phyloP scores from a whole-genome alignment of 2,329 filamentous ascomycete genomes.

The Aureobasidium sp. region DNA sequence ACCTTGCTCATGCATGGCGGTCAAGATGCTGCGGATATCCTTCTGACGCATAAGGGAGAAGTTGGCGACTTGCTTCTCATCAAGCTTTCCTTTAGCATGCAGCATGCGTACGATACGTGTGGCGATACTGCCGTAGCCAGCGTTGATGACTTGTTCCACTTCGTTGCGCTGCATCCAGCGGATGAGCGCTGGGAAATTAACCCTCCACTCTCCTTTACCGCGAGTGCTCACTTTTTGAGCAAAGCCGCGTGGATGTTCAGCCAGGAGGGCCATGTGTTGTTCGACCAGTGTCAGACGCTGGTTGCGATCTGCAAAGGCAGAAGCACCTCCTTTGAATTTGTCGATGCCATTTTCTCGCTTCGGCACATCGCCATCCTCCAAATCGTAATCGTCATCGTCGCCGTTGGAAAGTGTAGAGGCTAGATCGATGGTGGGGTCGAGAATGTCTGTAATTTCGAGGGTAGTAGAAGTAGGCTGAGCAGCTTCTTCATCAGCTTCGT shows the following conservation, averaged over 20 bases:
- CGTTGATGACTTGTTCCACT: constrained; percentile 72
- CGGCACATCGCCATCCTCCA: constrained; percentile 29
- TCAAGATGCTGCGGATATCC: constrained; percentile 77
- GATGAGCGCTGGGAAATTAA: constrained; percentile 72
- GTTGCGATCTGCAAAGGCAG: constrained; percentile 31
- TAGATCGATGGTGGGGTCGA: constrained; percentile 36
- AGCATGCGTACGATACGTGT: constrained; percentile 81
- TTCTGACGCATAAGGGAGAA: constrained; percentile 77
- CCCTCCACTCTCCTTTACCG: constrained; percentile 68
- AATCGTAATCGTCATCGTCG: constrained; percentile 17
- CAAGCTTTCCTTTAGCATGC: constrained; percentile 81
- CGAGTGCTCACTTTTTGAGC: constrained; percentile 58
- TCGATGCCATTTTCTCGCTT: constrained; percentile 17
- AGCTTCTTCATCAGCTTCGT: constrained; percentile 39
- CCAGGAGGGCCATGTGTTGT: constrained; percentile 65
- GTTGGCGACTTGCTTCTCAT: constrained; percentile 80
- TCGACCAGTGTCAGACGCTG: constrained; percentile 53
- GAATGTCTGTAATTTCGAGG: constrained; percentile 35
- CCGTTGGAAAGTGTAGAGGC: constrained; percentile 22
- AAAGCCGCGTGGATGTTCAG: constrained; percentile 63
- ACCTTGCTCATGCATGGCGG: constrained; percentile 77
- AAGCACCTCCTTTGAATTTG: constrained; percentile 19
- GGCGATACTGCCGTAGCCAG: constrained; percentile 68
- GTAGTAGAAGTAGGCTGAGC: constrained; percentile 33
- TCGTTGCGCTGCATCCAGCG: constrained; percentile 66